Base-by-base conservation (phyloP, 306 rosid species). In the Gillenia trifoliata region DNA sequence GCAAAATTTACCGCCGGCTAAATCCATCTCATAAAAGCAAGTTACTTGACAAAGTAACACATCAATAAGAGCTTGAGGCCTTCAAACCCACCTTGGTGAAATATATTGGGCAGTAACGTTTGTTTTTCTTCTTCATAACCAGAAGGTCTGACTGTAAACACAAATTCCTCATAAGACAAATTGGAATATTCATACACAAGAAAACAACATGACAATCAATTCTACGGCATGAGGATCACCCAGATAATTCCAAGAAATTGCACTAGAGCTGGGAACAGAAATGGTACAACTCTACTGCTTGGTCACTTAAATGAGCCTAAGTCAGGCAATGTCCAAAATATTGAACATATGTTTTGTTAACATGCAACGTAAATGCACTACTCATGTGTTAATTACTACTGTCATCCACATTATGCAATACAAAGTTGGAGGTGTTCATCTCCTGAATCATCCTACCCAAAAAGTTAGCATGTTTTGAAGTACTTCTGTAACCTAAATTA, bases 71-170 rank as follows among this genome's bases (percentile, higher is more conserved):
- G 71, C 81, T 61, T 73, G 43, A 78, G 33, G 66, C 60, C 50
- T 31, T 64, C 43, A 71, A 85, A 85, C 93, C 62, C 79, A 91
- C 97, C 98, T 87, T 94, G 20, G 91, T 80, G 85, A 94, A 94
- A 77, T 91, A 94, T 47, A 91, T 81, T 65, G 98, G 98, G 80
- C 96, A 94, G 78, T 90, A 94, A 74, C 98, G 96, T 86, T 83
- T 94, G 80, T 88, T 91, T 84, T 85, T 91, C 89, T 83, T 94
- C 86, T 90, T 94, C 84, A 88, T 86, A 80, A 92, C 89, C 87
- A 94, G 84, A 79, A 91, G 95, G 76, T 94, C 95, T 0, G 99
- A 93, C 97, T 93, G 98, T 28, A 84, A 76, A 72, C 72, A 73
- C 19, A 80, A 2, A 49, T 45, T 43, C 66, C 67, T 64, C 9